phyloP scores from a whole-genome alignment of 1,284 basidiomycete species.

The Heterobasidion parviporum region DNA sequence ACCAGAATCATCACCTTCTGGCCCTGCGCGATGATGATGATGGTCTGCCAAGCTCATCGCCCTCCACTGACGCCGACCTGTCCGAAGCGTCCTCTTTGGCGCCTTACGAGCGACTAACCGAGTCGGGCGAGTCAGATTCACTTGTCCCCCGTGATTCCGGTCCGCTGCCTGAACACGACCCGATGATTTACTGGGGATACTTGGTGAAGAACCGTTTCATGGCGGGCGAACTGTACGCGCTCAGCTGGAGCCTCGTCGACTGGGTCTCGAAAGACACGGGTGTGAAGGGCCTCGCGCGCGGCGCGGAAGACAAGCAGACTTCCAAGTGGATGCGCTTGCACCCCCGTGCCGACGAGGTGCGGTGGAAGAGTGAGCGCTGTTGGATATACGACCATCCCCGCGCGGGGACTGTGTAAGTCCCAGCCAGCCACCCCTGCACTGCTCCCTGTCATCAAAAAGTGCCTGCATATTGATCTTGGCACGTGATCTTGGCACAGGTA shows the following conservation, averaged over 20 bases:
- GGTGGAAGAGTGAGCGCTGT: conserved; percentile 90
- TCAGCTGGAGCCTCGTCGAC: conserved; percentile 86
- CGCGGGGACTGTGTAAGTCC: conserved; percentile 77
- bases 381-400: conserved; percentile 99
- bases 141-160: background rate
- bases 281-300: conserved; percentile 63
- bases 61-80: no score
- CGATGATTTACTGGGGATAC: conserved; percentile 91
- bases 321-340: conserved; percentile 91
- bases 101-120: no score
- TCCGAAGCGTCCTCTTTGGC: no score
- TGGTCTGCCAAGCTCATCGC: no score
- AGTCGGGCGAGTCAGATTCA: no score
- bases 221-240: conserved; percentile 92
- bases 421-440: background rate
- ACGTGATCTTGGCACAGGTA: conserved; percentile 44
- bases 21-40: background rate
- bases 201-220: conserved; percentile 93
- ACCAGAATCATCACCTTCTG: background rate
- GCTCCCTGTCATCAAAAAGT: background rate
- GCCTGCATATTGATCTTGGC: background rate
- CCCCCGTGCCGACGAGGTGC: conserved; percentile 71
- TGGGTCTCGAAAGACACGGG: conserved; percentile 75
- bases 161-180: conserved; percentile 36
- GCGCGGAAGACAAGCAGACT: conserved; percentile 95